Conservation (phyloP, 2,329 filamentous ascomycete species). For the Orbilia brochopaga region DNA sequence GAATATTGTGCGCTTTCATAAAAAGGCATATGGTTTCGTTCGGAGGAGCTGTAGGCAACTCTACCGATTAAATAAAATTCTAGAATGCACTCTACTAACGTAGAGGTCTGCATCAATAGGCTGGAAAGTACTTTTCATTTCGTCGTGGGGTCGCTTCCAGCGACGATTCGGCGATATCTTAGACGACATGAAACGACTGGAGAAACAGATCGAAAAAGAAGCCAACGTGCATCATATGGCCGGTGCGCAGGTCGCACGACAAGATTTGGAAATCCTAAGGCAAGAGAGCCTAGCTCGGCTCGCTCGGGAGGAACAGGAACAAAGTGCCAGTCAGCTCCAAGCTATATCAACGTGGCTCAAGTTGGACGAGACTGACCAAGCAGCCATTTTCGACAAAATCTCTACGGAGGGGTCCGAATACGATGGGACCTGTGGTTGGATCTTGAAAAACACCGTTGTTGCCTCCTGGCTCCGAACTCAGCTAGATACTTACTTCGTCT, state of each 20-base stretch:
- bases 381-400: constrained; percentile 55
- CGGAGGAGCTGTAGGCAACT: constrained; percentile 48
- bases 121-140: constrained; percentile 58
- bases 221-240: constrained; percentile 56
- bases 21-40: constrained; percentile 61
- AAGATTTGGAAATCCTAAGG: constrained; percentile 54
- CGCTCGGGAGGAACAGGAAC: constrained; percentile 52
- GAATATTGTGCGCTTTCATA: constrained; percentile 63
- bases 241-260: constrained; percentile 54
- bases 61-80: not conserved
- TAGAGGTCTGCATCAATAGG: constrained; percentile 52
- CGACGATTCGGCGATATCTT: constrained; percentile 57
- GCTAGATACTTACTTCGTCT: constrained; percentile 53
- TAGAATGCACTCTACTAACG: not conserved
- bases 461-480: constrained; percentile 54
- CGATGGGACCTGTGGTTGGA: constrained; percentile 57
- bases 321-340: constrained; percentile 53
- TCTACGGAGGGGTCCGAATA: constrained; percentile 53
- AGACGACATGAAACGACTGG: constrained; percentile 56
- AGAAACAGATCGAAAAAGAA: constrained; percentile 56
- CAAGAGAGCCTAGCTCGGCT: constrained; percentile 53
- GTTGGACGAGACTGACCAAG: constrained; percentile 56
- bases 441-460: constrained; percentile 55
- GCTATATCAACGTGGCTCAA: constrained; percentile 56
- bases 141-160: constrained; percentile 59